Base-by-base conservation (phyloP, 2,329 filamentous ascomycete genomes). In the Alternaria arborescens region DNA sequence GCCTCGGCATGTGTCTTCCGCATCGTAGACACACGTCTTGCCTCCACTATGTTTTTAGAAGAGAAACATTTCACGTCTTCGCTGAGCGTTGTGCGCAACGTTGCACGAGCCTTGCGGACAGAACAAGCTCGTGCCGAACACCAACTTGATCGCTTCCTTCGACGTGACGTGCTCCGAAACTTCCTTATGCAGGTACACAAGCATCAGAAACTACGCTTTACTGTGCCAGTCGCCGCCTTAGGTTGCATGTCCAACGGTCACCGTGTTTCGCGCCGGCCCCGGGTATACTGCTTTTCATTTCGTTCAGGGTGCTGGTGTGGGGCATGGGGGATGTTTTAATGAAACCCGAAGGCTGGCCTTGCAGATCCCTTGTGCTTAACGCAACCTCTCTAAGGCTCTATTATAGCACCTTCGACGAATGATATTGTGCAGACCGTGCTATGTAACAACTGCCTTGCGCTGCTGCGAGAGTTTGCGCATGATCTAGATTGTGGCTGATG, bases 301-400 rank as follows among this genome's bases (percentile, higher is more conserved):
- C 28, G 28, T 51, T 55, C 62, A 64, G 52, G 55, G 50, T 60
- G 53, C 32, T 26, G 48, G 40, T 51, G 59, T 53, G 47, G 52
- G 55, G 46, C 55, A 26, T 41, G 58, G 55, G 54, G 32, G 55
- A 60, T 40, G 58, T 69, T 69, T 56, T 63, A 59, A 69, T 66
- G 57, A 44, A 55, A 58, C 56, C 44, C n/a, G 8, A 36, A 22
- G 43, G 36, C 47, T 57, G 34, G 7, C 18, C 28, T 18, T 53
- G 64, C 52, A 60, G 60, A 69, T 68, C 64, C 43, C 52, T 65
- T 55, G 64, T 68, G 67, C 68, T 72, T 70, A 65, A 64, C 50
- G 55, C 58, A 50, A 65, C 64, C 57, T 64, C 62, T 34, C 58
- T 62, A 12, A 22, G 18, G 38, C 38, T 41, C 18, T 41, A 41